A percentile compares a stretch with the other conserved stretches of the same genome.
phyloP scores from a whole-genome alignment of 2,329 filamentous ascomycete species.

The Falciphora oryzae region DNA sequence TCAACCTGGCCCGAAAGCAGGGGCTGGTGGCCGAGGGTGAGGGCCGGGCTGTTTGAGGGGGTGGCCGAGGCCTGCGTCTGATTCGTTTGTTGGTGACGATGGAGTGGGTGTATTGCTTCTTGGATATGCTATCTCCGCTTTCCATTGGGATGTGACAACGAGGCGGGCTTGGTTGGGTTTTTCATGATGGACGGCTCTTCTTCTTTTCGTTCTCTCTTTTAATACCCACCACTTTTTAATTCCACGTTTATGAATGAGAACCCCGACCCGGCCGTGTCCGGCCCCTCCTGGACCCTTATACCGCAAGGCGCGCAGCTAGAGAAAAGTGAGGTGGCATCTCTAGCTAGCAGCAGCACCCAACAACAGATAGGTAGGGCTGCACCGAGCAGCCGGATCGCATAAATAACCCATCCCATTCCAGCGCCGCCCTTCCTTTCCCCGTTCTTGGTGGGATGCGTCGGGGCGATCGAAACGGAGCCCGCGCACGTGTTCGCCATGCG shows the following conservation, averaged over 20 bases:
- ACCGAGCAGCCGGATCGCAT: neutral
- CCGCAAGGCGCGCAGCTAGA: too few species aligned
- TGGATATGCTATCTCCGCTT: too few species aligned
- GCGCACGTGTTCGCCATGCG: neutral
- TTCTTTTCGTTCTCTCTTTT: neutral
- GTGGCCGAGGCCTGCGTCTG: neutral
- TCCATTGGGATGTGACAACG: neutral
- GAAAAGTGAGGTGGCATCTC: too few species aligned
- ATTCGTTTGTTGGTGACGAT: neutral
- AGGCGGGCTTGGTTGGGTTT: neutral
- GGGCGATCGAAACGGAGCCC: neutral
- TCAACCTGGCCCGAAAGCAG: conserved; percentile 47
- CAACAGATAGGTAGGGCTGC: neutral
- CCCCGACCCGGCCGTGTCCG: too few species aligned
- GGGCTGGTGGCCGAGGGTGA: conserved; percentile 19
- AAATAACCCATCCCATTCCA: neutral
- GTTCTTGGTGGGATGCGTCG: too few species aligned
- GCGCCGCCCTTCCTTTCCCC: neutral
- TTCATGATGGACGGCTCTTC: neutral
- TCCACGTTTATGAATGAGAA: neutral
- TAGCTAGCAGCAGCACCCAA: too few species aligned
- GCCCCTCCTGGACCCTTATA: too few species aligned
- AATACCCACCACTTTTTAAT: neutral
- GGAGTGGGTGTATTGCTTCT: too few species aligned
- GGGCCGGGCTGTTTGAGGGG: conserved; percentile 2